Evolutionary conservation across 202 grass and related monocot genomes (phyloP).

Genomic region (Setaria viridis): DNA sequence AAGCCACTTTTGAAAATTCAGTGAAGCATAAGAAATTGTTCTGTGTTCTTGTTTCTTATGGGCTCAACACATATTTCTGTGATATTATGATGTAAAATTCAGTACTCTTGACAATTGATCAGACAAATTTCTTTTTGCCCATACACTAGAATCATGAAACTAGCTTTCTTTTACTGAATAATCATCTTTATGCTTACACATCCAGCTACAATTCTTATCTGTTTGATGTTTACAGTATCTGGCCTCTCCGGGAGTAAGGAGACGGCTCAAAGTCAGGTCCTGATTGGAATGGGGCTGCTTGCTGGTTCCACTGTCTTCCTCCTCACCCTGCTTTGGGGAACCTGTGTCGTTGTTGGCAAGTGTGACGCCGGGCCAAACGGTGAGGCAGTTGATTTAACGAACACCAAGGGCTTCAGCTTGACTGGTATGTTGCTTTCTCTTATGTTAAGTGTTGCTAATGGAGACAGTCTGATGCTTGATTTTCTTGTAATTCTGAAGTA

Average conservation of each 20-base stretch:
- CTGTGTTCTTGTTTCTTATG: background rate
- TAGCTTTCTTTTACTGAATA: background rate
- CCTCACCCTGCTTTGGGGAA: conserved; percentile 95
- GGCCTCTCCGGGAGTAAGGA: conserved; percentile 91
- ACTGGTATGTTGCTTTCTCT: conserved; percentile 56
- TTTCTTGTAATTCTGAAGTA: conserved; percentile 13
- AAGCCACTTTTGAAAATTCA: background rate
- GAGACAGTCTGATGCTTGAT: conserved; percentile 2
- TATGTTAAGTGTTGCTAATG: conserved; percentile 3
- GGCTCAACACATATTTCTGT: background rate
- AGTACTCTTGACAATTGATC: background rate
- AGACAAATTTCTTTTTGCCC: background rate
- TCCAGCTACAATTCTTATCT: background rate
- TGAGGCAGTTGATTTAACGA: conserved; percentile 56
- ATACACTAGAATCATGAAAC: conserved; percentile 5
- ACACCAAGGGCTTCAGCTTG: conserved; percentile 73
- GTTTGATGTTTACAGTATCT: conserved; percentile 64
- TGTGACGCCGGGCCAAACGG: conserved; percentile 67
- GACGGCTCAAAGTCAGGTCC: conserved; percentile 91
- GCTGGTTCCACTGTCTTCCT: conserved; percentile 96
- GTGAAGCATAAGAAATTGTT: background rate
- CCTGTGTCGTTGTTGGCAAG: conserved; percentile 94
- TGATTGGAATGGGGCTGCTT: conserved; percentile 95
- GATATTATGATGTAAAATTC: conserved; percentile 7
- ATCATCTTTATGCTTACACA: background rate